Evolutionary conservation across 441 rosid genomes (phyloP).

Genomic region (Aleurites moluccanus): DNA sequence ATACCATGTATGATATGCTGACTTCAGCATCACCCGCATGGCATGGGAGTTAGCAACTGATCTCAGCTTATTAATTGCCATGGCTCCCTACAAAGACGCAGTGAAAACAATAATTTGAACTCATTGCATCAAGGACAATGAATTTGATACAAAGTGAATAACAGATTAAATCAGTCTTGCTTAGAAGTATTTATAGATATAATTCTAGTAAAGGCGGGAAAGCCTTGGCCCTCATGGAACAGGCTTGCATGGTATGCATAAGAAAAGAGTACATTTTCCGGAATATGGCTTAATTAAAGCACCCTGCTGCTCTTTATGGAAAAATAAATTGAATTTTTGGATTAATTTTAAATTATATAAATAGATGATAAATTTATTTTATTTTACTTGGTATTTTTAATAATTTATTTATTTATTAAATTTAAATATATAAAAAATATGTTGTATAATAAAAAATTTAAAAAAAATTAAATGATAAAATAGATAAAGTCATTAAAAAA

Average conservation of each 20-base stretch:
- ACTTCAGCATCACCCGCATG: slow-evolving; percentile 82
- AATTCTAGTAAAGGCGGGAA: neutral
- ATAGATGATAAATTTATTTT: no score
- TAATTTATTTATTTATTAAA: no score
- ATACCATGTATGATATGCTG: slow-evolving; percentile 72
- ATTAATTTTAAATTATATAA: no score
- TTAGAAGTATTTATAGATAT: neutral
- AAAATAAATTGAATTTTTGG: no score
- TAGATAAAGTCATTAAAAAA: no score
- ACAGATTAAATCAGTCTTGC: no score
- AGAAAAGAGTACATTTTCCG: neutral
- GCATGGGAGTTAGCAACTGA: slow-evolving; percentile 78
- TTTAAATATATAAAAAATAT: no score
- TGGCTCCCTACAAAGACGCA: slow-evolving; percentile 54
- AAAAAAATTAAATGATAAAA: no score
- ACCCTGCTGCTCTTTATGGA: neutral
- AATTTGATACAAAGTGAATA: no score
- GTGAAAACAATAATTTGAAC: neutral
- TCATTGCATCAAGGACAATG: neutral
- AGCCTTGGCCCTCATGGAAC: neutral
- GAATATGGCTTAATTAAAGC: neutral
- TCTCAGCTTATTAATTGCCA: slow-evolving; percentile 90
- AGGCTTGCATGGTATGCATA: neutral
- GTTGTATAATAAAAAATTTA: no score
- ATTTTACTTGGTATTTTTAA: no score